Evolutionary conservation across 768 basidiomycete genomes (phyloP), one percentile per base, ranked within the genome.

Genomic region (Leucocoprinus leucothites): DNA sequence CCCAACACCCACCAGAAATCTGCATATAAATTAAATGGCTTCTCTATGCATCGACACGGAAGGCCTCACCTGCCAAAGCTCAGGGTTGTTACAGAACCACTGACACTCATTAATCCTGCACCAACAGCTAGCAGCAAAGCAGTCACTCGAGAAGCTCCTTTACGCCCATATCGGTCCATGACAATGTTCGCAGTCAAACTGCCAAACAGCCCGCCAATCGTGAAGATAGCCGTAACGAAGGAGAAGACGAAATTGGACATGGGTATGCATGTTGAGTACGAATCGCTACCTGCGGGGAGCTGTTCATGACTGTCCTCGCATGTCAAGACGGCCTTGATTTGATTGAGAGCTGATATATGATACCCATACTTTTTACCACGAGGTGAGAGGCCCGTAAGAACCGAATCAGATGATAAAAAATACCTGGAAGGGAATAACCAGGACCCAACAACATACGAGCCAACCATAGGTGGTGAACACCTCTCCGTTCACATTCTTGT

Each of bases 321-420:
- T 2, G 88, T 91, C 54, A 94, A 66, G 41, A 87, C 83, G 3
- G 79, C 80, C 64, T 91, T 85, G 22, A 95, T 85, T 66, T 94
- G 93, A 67, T 98, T 98, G 57, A 98, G 80, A 14, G 87, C 87
- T 1, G 93, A 90, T 40, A 94, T 91, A 68, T 96, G 92, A 69
- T 89, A 97, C n/a, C 94, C 94, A 72, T 91, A 92, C 82, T 91
- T 35, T 21, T 53, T 38, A 13, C 22, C 31, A 47, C 34, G 40
- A 47, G 40, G 48, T 26, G 35, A 38, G 19, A 36, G 21, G 24
- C 18, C 16, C 21, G 60, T 21, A 46, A 21, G 26, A 42, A 14
- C 31, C 28, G 5, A n/a, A 60, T 22, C n/a, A 31, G 26, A 74
- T 72, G 14, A 44, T 51, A 6, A 57, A 28, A 44, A 54, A 21